Evolutionary conservation across 371 early-diverging fungal species (phyloP).

Genomic region (Zychaea mexicana): DNA sequence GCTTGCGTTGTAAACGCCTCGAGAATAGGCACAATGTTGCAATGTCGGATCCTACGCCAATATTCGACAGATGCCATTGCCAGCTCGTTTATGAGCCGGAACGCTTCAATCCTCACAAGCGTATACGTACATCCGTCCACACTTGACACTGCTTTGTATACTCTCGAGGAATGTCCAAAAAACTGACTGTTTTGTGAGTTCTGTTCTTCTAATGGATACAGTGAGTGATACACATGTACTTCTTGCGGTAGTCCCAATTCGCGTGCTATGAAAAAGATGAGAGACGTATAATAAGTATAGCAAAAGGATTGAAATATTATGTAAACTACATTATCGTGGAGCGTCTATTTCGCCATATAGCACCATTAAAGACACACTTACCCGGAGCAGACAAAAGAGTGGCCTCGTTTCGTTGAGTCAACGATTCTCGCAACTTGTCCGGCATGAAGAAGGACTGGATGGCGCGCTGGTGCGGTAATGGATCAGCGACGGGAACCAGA

Average conservation of each 20-base stretch:
- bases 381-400: constrained; percentile 60
- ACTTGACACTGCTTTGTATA: constrained; percentile 84
- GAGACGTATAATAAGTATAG: no score
- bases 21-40: constrained; percentile 84
- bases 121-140: constrained; percentile 85
- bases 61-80: constrained; percentile 83
- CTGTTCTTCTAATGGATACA: constrained; percentile 74
- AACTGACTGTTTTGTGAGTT: constrained; percentile 46
- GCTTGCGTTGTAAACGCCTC: constrained; percentile 95
- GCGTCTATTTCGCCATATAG: no score
- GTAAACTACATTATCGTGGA: no score
- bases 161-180: constrained; percentile 78
- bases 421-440: constrained; percentile 77
- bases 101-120: constrained; percentile 80
- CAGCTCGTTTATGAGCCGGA: constrained; percentile 75
- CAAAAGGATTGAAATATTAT: no score
- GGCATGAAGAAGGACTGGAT: constrained; percentile 83
- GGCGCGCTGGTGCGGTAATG: constrained; percentile 74
- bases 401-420: constrained; percentile 75
- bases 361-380: no score
- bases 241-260: constrained; percentile 62
- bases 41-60: constrained; percentile 84
- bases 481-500: constrained; percentile 67
- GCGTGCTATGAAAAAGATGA: constrained; percentile 27
- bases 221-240: constrained; percentile 59